Evolutionary conservation across 2,329 filamentous ascomycete genomes (phyloP).

Genomic region (Alternaria postmessia): DNA sequence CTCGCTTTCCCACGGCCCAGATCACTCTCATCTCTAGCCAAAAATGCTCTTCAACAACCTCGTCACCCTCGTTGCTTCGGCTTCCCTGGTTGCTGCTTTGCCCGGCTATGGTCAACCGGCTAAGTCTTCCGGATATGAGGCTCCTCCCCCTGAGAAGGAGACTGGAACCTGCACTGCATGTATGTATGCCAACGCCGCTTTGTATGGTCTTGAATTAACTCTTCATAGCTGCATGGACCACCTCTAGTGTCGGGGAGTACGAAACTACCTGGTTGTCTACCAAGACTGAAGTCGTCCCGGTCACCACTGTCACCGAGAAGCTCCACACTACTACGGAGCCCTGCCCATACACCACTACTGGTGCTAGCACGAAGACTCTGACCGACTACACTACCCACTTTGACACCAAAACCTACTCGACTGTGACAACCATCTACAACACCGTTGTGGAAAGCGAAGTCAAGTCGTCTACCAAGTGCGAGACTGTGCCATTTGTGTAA

Average conservation of each 20-base stretch:
- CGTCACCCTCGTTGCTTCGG: slow-evolving; percentile 27
- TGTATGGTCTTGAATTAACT: background rate
- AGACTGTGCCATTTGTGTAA: slow-evolving; percentile 29
- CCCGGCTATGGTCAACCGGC: slow-evolving; percentile 14
- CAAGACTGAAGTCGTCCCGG: slow-evolving; percentile 26
- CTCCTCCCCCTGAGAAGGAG: slow-evolving; percentile 9
- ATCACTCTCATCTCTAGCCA: background rate
- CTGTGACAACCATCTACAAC: slow-evolving; percentile 26
- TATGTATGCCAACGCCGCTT: background rate
- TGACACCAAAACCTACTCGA: slow-evolving; percentile 21
- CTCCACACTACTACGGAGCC: slow-evolving; percentile 16
- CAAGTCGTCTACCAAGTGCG: slow-evolving; percentile 19
- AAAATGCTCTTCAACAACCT: slow-evolving; percentile 31
- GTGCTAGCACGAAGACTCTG: slow-evolving; percentile 18
- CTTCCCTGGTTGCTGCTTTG: slow-evolving; percentile 22
- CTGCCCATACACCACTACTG: slow-evolving; percentile 23
- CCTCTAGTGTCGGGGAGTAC: slow-evolving; percentile 13
- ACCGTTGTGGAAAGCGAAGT: slow-evolving; percentile 21
- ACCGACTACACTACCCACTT: slow-evolving; percentile 11
- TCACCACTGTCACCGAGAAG: slow-evolving; percentile 22
- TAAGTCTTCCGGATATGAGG: background rate
- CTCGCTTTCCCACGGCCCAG: background rate
- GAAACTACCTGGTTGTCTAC: slow-evolving; percentile 26
- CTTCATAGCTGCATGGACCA: slow-evolving; percentile 23
- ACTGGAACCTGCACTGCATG: slow-evolving; percentile 29